Percentiles rank a stretch among this genome's conserved stretches.
Evolutionary conservation across 805 yeast genomes (phyloP).

Genomic region (Starmerella vaccinii): DNA sequence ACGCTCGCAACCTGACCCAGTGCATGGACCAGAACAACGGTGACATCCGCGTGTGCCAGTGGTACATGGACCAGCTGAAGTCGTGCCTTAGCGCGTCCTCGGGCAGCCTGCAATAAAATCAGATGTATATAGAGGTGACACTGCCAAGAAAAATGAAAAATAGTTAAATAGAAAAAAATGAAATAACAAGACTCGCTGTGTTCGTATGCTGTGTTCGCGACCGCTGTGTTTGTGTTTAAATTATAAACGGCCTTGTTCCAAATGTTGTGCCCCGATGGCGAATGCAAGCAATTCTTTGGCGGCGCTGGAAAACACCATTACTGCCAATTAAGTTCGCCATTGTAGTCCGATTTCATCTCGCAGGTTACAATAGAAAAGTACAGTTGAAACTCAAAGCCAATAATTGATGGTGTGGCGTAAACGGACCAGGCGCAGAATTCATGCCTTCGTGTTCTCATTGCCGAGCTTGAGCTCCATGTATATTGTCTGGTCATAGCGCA

Average conservation of each 20-base stretch:
- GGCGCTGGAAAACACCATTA: too few relatives aligned
- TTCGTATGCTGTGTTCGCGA: too few relatives aligned
- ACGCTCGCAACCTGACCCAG: constrained; percentile 89
- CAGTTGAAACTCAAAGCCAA: too few relatives aligned
- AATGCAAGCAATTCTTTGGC: too few relatives aligned
- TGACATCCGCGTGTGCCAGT: constrained; percentile 94
- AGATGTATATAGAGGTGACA: neutral
- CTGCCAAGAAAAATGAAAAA: neutral
- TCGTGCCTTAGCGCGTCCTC: constrained; percentile 85
- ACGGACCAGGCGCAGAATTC: neutral
- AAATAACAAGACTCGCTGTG: neutral
- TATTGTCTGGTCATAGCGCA: constrained; percentile 17
- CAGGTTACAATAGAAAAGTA: too few relatives aligned
- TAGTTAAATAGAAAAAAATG: neutral
- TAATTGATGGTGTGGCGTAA: too few relatives aligned
- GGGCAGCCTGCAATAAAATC: constrained; percentile 22
- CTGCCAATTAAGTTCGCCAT: too few relatives aligned
- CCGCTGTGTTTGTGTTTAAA: too few relatives aligned
- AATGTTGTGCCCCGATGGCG: too few relatives aligned
- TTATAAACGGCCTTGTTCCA: too few relatives aligned
- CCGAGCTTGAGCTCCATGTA: constrained; percentile 19
- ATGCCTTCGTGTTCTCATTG: neutral
- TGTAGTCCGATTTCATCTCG: too few relatives aligned
- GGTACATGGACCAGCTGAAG: constrained; percentile 91
- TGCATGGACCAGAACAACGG: constrained; percentile 91